These are phyloP conservation scores for Selaginella tamariscina DNA, from an alignment of 75 land plant species.

Conservation along the genomic window DNA sequence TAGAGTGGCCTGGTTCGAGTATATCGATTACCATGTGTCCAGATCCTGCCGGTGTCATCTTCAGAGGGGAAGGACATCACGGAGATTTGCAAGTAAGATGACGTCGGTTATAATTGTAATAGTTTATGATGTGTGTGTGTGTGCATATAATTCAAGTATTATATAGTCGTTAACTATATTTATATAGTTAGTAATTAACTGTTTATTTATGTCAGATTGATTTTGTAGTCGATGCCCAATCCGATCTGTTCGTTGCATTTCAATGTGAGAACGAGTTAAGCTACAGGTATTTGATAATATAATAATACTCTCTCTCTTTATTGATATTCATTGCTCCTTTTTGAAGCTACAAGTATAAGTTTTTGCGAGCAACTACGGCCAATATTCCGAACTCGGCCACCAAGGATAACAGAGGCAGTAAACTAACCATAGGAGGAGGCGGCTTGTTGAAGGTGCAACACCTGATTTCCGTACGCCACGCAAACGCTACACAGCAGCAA, in stretches of 20 bases:
- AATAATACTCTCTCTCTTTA: no score
- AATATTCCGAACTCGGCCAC: conserved; percentile 63
- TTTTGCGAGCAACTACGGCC: conserved; percentile 74
- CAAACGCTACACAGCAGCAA: conserved; percentile 36
- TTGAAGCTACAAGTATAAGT: conserved; percentile 85
- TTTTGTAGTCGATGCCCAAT: conserved; percentile 51
- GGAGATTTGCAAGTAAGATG: conserved; percentile 97
- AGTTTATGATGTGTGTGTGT: no score
- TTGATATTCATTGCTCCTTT: no score
- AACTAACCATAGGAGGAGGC: conserved; percentile 61
- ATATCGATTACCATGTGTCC: conserved; percentile 47
- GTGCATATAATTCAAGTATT: not conserved
- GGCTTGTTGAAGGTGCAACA: conserved; percentile 90
- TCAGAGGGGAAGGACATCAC: conserved; percentile 75
- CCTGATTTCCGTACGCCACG: conserved; percentile 53
- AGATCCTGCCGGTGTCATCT: conserved; percentile 63
- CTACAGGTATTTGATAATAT: conserved; percentile 70
- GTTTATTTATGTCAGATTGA: conserved; percentile 49
- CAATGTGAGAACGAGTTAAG: conserved; percentile 55
- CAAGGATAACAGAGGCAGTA: conserved; percentile 85
- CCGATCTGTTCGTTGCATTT: conserved; percentile 68
- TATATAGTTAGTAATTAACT: not conserved
- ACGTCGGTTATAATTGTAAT: not conserved
- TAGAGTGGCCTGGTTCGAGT: conserved; percentile 96
- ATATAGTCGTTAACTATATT: not conserved